Percentiles rank a stretch among this genome's conserved stretches.
phyloP scores from a whole-genome alignment of 2,329 filamentous ascomycete genomes.

The Coniosporium tulheliwenetii region DNA sequence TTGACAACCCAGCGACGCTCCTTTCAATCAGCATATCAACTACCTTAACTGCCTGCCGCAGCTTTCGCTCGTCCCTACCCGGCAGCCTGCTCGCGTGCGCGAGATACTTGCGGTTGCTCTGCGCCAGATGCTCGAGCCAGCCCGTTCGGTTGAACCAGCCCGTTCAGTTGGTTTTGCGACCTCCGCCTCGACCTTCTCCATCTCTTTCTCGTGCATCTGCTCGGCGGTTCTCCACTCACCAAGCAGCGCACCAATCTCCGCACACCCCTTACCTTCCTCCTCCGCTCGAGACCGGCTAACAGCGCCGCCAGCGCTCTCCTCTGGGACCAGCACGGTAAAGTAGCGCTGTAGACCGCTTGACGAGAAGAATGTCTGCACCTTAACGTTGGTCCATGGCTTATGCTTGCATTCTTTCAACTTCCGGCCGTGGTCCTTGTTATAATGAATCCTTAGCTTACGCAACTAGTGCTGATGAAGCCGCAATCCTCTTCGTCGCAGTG shows the following conservation, averaged over 20 bases:
- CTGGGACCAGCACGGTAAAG: too few species aligned
- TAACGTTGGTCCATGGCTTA: conserved; percentile 1
- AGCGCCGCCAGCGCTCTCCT: not conserved
- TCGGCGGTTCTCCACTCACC: not conserved
- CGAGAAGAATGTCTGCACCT: too few species aligned
- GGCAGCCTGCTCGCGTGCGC: conserved; percentile 4
- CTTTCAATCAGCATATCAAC: conserved; percentile 4
- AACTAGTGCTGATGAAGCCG: not conserved
- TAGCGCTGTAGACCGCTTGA: too few species aligned
- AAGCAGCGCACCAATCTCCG: conserved; percentile 1
- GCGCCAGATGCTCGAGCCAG: conserved; percentile 4
- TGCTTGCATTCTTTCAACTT: conserved; percentile 1
- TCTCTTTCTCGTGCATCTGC: conserved; percentile 1
- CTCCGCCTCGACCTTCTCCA: conserved; percentile 2
- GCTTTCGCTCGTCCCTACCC: conserved; percentile 2
- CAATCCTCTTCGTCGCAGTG: not conserved
- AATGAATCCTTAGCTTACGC: not conserved
- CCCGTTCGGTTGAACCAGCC: conserved; percentile 5
- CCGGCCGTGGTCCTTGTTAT: not conserved
- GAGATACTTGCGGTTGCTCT: conserved; percentile 4
- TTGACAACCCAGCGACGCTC: conserved; percentile 5
- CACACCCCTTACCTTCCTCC: too few species aligned
- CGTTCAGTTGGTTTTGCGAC: conserved; percentile 4
- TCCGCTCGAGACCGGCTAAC: not conserved
- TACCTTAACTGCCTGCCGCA: conserved; percentile 2